Base-by-base conservation (phyloP, 768 basidiomycete species). In the Collybia mongolica region DNA sequence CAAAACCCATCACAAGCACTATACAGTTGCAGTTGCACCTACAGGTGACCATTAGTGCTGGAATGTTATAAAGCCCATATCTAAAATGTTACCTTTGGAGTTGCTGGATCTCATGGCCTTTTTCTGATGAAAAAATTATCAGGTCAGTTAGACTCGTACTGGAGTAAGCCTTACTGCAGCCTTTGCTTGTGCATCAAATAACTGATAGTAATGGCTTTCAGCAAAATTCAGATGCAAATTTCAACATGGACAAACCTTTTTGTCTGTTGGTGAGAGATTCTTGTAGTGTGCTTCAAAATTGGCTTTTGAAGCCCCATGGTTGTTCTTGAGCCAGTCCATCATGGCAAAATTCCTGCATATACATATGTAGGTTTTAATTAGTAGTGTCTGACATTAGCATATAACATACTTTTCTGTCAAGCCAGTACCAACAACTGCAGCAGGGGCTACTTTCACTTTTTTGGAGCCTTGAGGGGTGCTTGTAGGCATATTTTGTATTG, bases 281-380 rank as follows among this genome's bases (percentile, higher is more conserved):
- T 45, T 45, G 37, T 23, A 45, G 37, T 39, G 39, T n/a, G 12
- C 24, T 26, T 51, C 26, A 8, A 51, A 51, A 14, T 45, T 42
- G 3, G 6, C 15, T 17, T 44, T 44, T 2, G 32, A 29, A 6
- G 36, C 43, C 17, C 50, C 50, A 2, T 8, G 35, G 12, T 51
- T 44, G 3, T 14, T 12, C 15, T 26, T 35, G 3, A 51, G 24
- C 44, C 44, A 51, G 17, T 26, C 39, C 32, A 26, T 44, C 50
- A 45, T 51, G 4, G 35, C 15, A 14, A 51, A 45, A 23, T 51
- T 51, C 26, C 50, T 51, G 29, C 6, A 15, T 24, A 35, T n/a
- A n/a, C n/a, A n/a, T n/a, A n/a, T n/a, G n/a, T n/a, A n/a, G n/a
- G n/a, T n/a, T n/a, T n/a, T n/a, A n/a, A n/a, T n/a, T n/a, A n/a